Evolutionary conservation across 2,329 filamentous ascomycete species (phyloP), one percentile per base, ranked within the genome.

Genomic region (Penicillium sp.): DNA sequence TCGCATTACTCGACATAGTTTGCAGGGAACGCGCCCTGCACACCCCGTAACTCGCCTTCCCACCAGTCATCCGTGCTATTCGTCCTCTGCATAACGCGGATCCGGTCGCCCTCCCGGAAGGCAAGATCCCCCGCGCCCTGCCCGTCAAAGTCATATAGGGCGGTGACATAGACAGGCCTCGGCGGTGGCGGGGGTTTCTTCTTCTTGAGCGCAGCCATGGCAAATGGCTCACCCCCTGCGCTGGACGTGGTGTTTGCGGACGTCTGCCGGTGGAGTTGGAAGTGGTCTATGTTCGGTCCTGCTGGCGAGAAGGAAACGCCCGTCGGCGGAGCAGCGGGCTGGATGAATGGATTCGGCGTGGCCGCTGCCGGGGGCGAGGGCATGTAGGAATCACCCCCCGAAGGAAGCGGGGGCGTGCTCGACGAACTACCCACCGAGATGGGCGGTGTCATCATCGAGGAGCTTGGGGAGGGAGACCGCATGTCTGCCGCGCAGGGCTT

Each of bases 31-130:
- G 81, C 87, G 3, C 91, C 91, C 70, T 82, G 83, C 27, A 80
- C 73, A 0, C 91, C 91, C 41, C 81, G 80, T 14, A 93, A 63
- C 74, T 95, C 90, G 13, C 91, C 91, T 61, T 91, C 85, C 91
- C 91, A 96, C 91, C 91, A 96, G 71, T 95, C 91, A 75, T 95
- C 89, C 22, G 86, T 88, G 61, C 88, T 92, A 6, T 86, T 84
- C 2, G 91, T 95, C 78, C 89, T 91, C 78, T 90, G 90, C 35
- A 92, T 70, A 3, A 96, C 87, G 47, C 82, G 85, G 66, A 96
- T 96, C 51, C 84, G 81, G 69, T 95, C 91, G 2, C 91, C 91
- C 73, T 93, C 89, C 33, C 81, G 81, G 70, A 96, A 96, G 2
- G 82, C 82, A 53, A 96, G 72, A 72, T 96, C 91, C 0, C 89